Evolutionary conservation across 306 rosid species (phyloP).

Genomic region (Lathyrus sativus): DNA sequence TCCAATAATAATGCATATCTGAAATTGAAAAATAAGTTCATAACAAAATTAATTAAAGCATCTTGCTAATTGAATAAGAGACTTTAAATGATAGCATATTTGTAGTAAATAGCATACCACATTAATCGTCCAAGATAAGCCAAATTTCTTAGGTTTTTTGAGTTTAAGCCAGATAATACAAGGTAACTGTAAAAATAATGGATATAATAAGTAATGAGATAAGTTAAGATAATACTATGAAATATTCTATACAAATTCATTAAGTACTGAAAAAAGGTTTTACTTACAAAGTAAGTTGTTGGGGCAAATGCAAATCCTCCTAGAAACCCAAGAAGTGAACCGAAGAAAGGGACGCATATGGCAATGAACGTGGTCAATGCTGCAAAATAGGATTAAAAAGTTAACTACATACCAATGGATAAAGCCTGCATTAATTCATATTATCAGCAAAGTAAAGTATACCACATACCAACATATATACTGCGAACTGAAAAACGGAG

Average conservation of each 20-base stretch:
- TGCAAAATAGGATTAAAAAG: conserved; percentile 32
- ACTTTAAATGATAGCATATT: too few species aligned
- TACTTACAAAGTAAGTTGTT: conserved; percentile 68
- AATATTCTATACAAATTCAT: not conserved
- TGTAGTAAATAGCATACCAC: conserved; percentile 53
- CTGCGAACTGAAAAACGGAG: conserved; percentile 63
- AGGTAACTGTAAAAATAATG: conserved; percentile 60
- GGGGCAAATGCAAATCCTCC: conserved; percentile 96
- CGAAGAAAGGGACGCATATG: conserved; percentile 75
- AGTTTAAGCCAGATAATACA: conserved; percentile 80
- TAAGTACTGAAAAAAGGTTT: not conserved
- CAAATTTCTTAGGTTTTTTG: conserved; percentile 56
- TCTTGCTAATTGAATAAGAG: too few species aligned
- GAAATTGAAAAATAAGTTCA: conserved; percentile 7
- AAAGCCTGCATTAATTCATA: not conserved
- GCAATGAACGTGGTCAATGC: conserved; percentile 64
- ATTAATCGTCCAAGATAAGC: conserved; percentile 65
- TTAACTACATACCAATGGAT: not conserved
- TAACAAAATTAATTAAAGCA: conserved; percentile 6
- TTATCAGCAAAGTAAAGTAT: not conserved
- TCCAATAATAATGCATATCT: conserved; percentile 69
- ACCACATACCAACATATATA: conserved; percentile 58
- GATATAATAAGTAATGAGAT: not conserved
- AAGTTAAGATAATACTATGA: not conserved
- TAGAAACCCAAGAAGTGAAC: conserved; percentile 83